Base-by-base conservation (phyloP, 164 flowering plant genomes). In the Nymphaea colorata region DNA sequence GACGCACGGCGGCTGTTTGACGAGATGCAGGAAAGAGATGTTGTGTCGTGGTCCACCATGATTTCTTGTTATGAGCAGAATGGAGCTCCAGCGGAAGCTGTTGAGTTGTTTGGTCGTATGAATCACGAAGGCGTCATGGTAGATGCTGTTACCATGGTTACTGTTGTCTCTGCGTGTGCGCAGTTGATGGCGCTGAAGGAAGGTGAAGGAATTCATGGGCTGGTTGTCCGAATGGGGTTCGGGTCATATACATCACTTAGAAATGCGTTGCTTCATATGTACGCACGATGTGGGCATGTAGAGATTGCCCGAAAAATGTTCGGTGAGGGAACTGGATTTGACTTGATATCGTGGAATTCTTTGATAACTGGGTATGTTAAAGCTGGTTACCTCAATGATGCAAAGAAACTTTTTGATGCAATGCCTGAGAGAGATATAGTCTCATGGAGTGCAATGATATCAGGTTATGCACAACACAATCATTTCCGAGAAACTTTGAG, bases 381-480 rank as follows among this genome's bases (percentile, higher is more conserved):
- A 67, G 77, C 76, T 64, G 78, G 79, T 15, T 68, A 57, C 2
- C 10, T 77, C 18, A 71, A 71, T 41, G 76, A 76, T 60, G 82
- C 82, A 17, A 68, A 70, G 62, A 67, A 11, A 25, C 69, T 81
- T 45, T 81, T 81, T 70, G 79, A 76, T 73, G 66, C 47, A 53
- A 79, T 81, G 82, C 78, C 80, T 42, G 59, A 63, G 45, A 79
- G 70, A 75, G 84, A 81, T 76, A 73, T 79, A 18, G 78, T 81
- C 8, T 77, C 82, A 7, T 81, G 84, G 84, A 76, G 78, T 71
- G 74, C 81, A n/a, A 74, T 81, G 76, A 79, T 81, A 68, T 76
- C 78, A 2, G 84, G 82, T 59, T 74, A 79, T 71, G 70, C 73
- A 43, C 81, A 79, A 18, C 72, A 67, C 41, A 76, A 62, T 62